phyloP scores from a whole-genome alignment of 345 rosid genomes.

The Anastatica hierochuntica region DNA sequence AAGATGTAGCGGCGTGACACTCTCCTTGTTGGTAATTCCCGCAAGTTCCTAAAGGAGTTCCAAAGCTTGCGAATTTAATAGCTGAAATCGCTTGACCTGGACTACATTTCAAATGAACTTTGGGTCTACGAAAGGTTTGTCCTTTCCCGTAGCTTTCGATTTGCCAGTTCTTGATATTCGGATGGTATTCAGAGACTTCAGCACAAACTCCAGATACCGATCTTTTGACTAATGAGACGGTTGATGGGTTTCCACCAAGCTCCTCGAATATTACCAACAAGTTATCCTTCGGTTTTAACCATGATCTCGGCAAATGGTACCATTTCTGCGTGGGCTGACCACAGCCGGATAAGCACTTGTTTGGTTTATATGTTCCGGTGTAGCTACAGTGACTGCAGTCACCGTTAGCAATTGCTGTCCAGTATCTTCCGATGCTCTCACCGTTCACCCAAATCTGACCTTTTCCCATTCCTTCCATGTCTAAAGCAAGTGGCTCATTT shows the following conservation, averaged over 20 bases:
- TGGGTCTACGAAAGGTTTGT: slow-evolving; percentile 73
- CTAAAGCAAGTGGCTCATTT: slow-evolving; percentile 84
- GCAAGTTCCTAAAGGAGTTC: slow-evolving; percentile 95
- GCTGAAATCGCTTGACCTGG: slow-evolving; percentile 69
- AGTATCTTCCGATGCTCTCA: slow-evolving; percentile 88
- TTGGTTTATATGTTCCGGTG: slow-evolving; percentile 64
- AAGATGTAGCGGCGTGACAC: slow-evolving; percentile 82
- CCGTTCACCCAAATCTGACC: slow-evolving; percentile 98
- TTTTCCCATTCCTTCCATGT: slow-evolving; percentile 96
- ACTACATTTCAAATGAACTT: slow-evolving; percentile 76
- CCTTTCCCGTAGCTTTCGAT: slow-evolving; percentile 94
- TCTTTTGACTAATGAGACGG: slow-evolving; percentile 76
- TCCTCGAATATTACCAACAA: slow-evolving; percentile 89
- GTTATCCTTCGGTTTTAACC: slow-evolving; percentile 85
- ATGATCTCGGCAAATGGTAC: slow-evolving; percentile 88
- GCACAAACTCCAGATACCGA: slow-evolving; percentile 75
- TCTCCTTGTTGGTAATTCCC: slow-evolving; percentile 91
- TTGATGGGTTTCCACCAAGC: slow-evolving; percentile 82
- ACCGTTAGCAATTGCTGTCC: slow-evolving; percentile 83
- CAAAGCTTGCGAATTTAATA: slow-evolving; percentile 95
- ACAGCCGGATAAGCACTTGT: slow-evolving; percentile 81
- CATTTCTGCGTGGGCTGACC: slow-evolving; percentile 92
- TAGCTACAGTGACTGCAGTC: slow-evolving; percentile 72
- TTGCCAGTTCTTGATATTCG: slow-evolving; percentile 94
- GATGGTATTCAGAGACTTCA: slow-evolving; percentile 80